Conservation (phyloP, 805 yeast genomes). For the Yarrowia sp. region DNA sequence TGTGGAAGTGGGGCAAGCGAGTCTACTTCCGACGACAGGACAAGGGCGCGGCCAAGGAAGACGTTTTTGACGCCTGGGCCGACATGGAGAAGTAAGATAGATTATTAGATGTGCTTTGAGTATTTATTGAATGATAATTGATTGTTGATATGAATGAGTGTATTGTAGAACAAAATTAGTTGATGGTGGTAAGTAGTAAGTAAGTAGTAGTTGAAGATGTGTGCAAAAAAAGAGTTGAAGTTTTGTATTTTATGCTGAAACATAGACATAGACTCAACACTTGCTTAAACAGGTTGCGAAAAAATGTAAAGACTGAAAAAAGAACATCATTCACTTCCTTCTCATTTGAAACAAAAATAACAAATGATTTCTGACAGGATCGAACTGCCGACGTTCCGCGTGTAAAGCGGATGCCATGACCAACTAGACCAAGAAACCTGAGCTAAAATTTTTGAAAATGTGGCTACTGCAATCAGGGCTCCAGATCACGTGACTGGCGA, state of each 20-base stretch:
- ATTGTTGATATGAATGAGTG: neutral
- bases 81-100: conserved; percentile 27
- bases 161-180: too few species aligned
- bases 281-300: neutral
- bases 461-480: neutral
- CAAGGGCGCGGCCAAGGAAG: neutral
- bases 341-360: neutral
- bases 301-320: neutral
- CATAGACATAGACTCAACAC: too few species aligned
- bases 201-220: too few species aligned
- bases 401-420: conserved; percentile 36
- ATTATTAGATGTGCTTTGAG: conserved; percentile 20
- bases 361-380: conserved; percentile 27
- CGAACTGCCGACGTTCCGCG: conserved; percentile 37
- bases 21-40: conserved; percentile 52
- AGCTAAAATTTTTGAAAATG: neutral
- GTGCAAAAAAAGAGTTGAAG: too few species aligned
- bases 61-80: conserved; percentile 26
- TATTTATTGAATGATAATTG: conserved; percentile 22
- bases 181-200: too few species aligned
- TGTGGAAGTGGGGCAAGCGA: conserved; percentile 73
- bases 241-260: too few species aligned
- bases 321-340: too few species aligned
- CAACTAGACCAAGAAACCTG: conserved; percentile 33
- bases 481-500: neutral